Evolutionary conservation across 164 flowering plant species (phyloP), one percentile per base, ranked within the genome.

Genomic region (Aristolochia fimbriata): DNA sequence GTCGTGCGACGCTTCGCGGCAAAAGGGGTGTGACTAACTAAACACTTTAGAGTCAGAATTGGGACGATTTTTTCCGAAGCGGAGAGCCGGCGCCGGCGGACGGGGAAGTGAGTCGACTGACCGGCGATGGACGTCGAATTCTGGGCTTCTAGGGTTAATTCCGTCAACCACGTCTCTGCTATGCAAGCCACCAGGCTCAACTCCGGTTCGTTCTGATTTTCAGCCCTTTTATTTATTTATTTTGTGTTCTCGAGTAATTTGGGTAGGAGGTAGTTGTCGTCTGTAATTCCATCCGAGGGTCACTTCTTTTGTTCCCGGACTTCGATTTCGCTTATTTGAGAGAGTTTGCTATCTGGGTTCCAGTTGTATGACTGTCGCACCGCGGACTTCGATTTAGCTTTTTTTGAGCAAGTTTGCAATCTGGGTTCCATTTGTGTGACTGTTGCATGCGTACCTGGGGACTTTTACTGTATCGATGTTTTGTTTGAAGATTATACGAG

Each of bases 141-240:
- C 24, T 51, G 56, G 64, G 30, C 64, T 61, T 51, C 57, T 33
- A 61, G 56, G 41, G 64, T 61, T 61, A 41, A 61, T 24, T 51
- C 57, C 4, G 48, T 47, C 55, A 61, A 61, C 31, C 64, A 61
- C 47, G 14, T 30, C 15, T 25, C 62, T n/a, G 62, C 55, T 31
- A 51, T 41, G 31, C 56, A 61, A 9, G 24, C 57, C n/a, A 19
- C 64, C 11, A 31, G 56, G 2, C 64, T 7, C 57, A 51, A 15
- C 25, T 30, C 64, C 30, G 64, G 64, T 61, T 25, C 12, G 20
- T 58, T 37, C 22, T 2, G 6, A n/a, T 17, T 19, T 58, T 21
- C 3, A 17, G n/a, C 47, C 5, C 3, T 43, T 12, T 57, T 37
- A 22, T 57, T 5, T n/a, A 0, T 37, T 11, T 4, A 8, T 37